Conservation (phyloP, 768 basidiomycete species). For the Mycena polygramma region DNA sequence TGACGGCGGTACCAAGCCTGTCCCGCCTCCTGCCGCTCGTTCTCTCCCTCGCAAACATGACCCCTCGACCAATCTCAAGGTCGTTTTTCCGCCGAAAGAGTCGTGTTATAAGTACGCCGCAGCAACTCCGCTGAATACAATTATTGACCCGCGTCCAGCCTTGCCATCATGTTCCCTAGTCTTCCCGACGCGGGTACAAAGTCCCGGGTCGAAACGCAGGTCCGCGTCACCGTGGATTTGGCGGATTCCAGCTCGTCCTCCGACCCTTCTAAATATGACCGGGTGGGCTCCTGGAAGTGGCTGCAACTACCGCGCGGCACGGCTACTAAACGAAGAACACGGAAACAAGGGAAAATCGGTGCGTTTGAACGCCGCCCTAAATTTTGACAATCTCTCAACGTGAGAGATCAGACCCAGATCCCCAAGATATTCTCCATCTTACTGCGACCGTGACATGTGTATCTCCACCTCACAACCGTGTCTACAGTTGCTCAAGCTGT, state of each 20-base stretch:
- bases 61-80: conserved; percentile 63
- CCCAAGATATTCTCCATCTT: conserved; percentile 79
- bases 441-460: conserved; percentile 84
- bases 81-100: conserved; percentile 81
- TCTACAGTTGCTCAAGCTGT: conserved; percentile 90
- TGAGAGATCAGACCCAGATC: conserved; percentile 66
- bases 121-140: conserved; percentile 4
- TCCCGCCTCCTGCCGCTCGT: conserved; percentile 70
- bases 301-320: conserved; percentile 84
- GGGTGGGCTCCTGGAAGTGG: conserved; percentile 93
- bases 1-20: conserved; percentile 66
- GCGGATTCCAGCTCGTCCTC: conserved; percentile 75
- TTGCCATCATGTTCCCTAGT: conserved; percentile 86
- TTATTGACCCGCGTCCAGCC: conserved; percentile 53
- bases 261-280: conserved; percentile 77
- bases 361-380: conserved; percentile 35
- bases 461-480: conserved; percentile 80
- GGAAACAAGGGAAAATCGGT: conserved; percentile 90
- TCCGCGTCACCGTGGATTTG: conserved; percentile 86
- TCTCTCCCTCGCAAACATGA: conserved; percentile 70
- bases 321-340: conserved; percentile 85
- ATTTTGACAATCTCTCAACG: conserved; percentile 34
- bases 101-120: conserved; percentile 76
- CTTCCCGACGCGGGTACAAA: conserved; percentile 89
- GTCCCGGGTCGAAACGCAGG: conserved; percentile 95